Evolutionary conservation across 306 rosid species (phyloP), one percentile per base, ranked within the genome.

Genomic region (Senna tora): DNA sequence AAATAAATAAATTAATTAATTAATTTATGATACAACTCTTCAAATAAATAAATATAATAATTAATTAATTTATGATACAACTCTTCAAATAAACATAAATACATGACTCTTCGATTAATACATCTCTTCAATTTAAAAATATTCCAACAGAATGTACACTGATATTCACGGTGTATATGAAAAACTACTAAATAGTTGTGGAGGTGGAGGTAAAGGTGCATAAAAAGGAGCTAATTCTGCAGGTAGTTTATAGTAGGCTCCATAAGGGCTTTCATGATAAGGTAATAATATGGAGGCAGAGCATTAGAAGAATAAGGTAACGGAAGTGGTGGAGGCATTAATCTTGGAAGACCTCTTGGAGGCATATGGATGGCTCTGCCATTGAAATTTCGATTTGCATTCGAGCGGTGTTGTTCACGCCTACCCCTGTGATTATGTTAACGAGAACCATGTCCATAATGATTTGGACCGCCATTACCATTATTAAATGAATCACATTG

Each of bases 321-420:
- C 17, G 85, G 67, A 11, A 78, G 77, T 20, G 85, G 78, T 0
- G 60, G 86, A 19, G 88, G 72, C 17, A 84, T 86, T 33, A 64
- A 77, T 68, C 92, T 84, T n/a, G 87, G 89, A 46, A 33, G 69
- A 77, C n/a, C 79, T 81, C 94, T 86, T 69, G 80, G 85, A 14
- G 86, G 82, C 64, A 84, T 47, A 71, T 83, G 87, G 49, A 57
- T 33, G 62, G 80, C 93, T 84, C 90, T 84, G 38, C 76, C 86
- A 65, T 77, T 72, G 43, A 83, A 86, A 84, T 61, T 86, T 51
- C 91, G 68, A 59, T 76, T 83, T 56, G 70, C 59, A 74, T 80
- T 91, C 98, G 96, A 91, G 17, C 87, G 88, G 49, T 79, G 88
- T 11, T 85, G 88, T 74, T 85, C 90, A 3, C 94, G 96, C 82